Evolutionary conservation across 257 asterid species (phyloP).

Genomic region (Ophiorrhiza pumila): DNA sequence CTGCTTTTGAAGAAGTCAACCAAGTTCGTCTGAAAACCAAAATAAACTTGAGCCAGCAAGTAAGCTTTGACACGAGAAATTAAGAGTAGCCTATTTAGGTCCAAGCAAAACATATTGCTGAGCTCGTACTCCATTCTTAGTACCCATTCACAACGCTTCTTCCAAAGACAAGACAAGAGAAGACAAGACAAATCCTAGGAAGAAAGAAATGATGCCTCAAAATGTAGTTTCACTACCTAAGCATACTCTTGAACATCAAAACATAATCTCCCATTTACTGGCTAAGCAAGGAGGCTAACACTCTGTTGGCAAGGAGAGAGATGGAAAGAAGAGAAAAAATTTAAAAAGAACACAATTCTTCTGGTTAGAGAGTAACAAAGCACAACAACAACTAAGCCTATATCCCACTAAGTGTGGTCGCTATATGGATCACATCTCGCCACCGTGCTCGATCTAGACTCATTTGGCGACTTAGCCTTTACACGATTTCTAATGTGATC

Average conservation of each 20-base stretch:
- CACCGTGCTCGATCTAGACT: no score
- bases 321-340: not conserved
- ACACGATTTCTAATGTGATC: no score
- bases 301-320: not conserved
- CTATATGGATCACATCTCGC: no score
- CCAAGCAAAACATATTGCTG: not conserved
- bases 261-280: not conserved
- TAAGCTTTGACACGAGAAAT: not conserved
- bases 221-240: not conserved
- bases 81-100: not conserved
- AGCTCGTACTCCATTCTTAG: not conserved
- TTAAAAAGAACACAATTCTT: not conserved
- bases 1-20: not conserved
- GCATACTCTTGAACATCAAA: not conserved
- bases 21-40: not conserved
- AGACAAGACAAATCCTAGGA: not conserved
- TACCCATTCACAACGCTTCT: not conserved
- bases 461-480: no score
- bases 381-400: no score
- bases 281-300: not conserved
- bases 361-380: not conserved
- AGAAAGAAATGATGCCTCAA: not conserved
- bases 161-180: not conserved
- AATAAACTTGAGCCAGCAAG: not conserved
- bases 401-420: no score